Evolutionary conservation across 495 filamentous ascomycete genomes (phyloP), one percentile per base, ranked within the genome.

Genomic region (Aspergillus ostianus): DNA sequence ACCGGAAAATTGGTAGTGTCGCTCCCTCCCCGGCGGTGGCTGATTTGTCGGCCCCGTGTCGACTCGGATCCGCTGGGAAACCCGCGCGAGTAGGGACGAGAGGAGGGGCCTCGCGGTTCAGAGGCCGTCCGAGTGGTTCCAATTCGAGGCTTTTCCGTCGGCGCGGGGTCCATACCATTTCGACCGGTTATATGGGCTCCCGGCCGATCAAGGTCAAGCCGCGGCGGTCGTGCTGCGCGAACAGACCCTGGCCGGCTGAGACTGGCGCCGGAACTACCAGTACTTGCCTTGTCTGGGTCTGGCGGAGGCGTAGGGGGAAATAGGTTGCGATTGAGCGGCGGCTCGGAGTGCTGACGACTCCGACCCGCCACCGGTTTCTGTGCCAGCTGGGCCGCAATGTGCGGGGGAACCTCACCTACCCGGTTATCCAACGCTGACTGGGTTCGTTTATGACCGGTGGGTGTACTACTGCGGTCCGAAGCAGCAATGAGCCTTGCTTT

Each of bases 221-320:
- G 68, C 29, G 78, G 73, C 48, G 80, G 73, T 15, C 73, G 67
- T 54, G 64, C 61, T 12, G 63, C 65, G 10, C 77, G 72, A 21
- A 73, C 62, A 32, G 76, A 73, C n/a, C 67, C 65, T 20, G 69
- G 66, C 30, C 68, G 66, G 47, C 64, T 59, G n/a, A 63, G 27
- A 54, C 57, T 60, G 30, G 62, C 59, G 8, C 59, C 44, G 30
- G 72, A 70, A 51, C 70, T 69, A 29, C 60, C 64, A 18, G 64
- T 57, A 55, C 63, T 67, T 51, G 66, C 57, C 58, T 66, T 80
- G 62, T 91, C 92, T 62, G 84, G 82, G 74, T 98, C 95, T 45
- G 94, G 95, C 6, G 94, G 94, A 51, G 94, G 94, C 17, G 94
- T 98, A 36, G 94, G 94, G 6, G 94, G 94, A 80, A 98, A 97